These are phyloP conservation scores for Erysimum cheiri DNA, from an alignment of 441 rosid species.

Conservation along the genomic window DNA sequence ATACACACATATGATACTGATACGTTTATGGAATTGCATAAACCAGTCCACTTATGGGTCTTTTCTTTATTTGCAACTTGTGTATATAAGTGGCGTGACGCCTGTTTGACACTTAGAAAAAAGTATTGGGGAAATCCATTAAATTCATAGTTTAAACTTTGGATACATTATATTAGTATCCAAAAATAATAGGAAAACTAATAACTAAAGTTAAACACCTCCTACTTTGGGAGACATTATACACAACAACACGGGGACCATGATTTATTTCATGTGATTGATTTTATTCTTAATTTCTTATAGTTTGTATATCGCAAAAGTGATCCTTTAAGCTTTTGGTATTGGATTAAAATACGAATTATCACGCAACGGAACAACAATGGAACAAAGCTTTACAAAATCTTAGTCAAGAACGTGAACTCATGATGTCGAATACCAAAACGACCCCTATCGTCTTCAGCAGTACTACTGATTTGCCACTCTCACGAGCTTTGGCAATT, in stretches of 20 bases:
- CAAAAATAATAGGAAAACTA: conserved; percentile 15
- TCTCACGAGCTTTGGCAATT: conserved; percentile 44
- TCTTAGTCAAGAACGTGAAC: conserved; percentile 13
- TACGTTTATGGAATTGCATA: conserved; percentile 6
- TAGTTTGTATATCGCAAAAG: neutral
- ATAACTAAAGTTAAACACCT: neutral
- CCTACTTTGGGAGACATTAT: neutral
- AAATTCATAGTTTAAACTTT: too few relatives aligned
- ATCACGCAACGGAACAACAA: neutral
- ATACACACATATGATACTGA: neutral
- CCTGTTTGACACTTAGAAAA: conserved; percentile 31
- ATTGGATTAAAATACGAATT: neutral
- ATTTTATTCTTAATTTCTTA: neutral
- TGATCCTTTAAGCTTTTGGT: neutral
- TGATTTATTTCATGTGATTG: conserved; percentile 16
- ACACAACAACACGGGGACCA: conserved; percentile 4
- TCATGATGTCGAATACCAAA: conserved; percentile 1
- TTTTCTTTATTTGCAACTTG: conserved; percentile 21
- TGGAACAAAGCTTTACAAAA: neutral
- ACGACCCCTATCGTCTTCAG: conserved; percentile 16
- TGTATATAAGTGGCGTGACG: conserved; percentile 36
- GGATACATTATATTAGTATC: too few relatives aligned
- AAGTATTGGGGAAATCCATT: neutral
- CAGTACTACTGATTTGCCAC: conserved; percentile 37
- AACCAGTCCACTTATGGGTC: conserved; percentile 35